phyloP scores from a whole-genome alignment of 2,329 filamentous ascomycete species.

The Akanthomyces muscarius region DNA sequence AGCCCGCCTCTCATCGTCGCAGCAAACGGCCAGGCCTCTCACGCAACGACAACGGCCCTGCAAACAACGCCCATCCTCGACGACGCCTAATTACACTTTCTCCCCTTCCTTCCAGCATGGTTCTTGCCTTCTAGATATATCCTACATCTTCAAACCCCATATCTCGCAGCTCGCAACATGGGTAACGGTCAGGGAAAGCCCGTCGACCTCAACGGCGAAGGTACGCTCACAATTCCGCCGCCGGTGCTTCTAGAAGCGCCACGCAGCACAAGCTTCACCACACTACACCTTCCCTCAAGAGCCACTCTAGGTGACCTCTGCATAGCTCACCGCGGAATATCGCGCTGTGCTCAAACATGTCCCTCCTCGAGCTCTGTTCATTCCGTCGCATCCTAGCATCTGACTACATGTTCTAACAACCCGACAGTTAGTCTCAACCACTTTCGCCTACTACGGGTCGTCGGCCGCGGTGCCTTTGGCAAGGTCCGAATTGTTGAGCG shows the following conservation, averaged over 20 bases:
- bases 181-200: constrained; percentile 94
- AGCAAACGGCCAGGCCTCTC: constrained; percentile 6
- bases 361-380: neutral
- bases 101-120: constrained; percentile 4
- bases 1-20: neutral
- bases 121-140: constrained; percentile 1
- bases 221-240: constrained; percentile 43
- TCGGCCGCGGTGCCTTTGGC: constrained; percentile 96
- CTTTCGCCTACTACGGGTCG: constrained; percentile 89
- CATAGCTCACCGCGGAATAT: neutral
- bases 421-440: constrained; percentile 87
- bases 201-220: constrained; percentile 88
- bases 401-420: constrained; percentile 5
- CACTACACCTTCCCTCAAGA: neutral
- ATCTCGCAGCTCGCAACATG: constrained; percentile 49
- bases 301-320: neutral
- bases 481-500: constrained; percentile 98
- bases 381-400: neutral
- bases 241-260: constrained; percentile 1
- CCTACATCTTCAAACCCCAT: neutral
- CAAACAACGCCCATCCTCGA: neutral
- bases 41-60: neutral
- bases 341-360: neutral
- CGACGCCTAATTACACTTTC: neutral
- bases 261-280: neutral